These are phyloP conservation scores for Pseudozyma flocculosa DNA, from an alignment of 1,284 basidiomycete genomes.

Conservation along the genomic window DNA sequence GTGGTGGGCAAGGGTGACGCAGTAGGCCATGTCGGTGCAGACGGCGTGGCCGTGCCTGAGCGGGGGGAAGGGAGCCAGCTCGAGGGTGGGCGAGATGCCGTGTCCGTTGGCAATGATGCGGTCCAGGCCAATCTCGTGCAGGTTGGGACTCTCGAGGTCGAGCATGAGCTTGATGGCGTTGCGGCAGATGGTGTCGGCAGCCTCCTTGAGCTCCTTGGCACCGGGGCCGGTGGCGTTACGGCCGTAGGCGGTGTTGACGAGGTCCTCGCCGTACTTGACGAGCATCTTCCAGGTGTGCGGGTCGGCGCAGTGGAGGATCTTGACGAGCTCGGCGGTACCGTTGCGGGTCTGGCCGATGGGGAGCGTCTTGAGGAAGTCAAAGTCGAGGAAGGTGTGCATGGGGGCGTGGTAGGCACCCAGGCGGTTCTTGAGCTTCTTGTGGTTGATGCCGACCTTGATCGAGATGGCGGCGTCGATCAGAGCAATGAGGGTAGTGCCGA, in stretches of 20 bases:
- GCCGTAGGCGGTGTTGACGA: constrained; percentile 61
- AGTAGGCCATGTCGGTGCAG: constrained; percentile 62
- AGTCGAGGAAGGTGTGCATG: constrained; percentile 62
- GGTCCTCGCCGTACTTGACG: constrained; percentile 61
- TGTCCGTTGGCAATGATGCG: constrained; percentile 62
- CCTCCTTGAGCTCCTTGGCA: constrained; percentile 57
- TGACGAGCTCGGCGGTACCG: constrained; percentile 62
- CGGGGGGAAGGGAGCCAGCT: constrained; percentile 54
- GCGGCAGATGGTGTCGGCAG: constrained; percentile 59
- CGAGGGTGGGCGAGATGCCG: constrained; percentile 61
- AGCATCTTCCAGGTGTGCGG: constrained; percentile 60
- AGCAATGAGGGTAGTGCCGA: constrained; percentile 61
- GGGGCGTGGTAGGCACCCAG: constrained; percentile 61
- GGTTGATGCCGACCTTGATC: constrained; percentile 59
- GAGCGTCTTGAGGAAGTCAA: constrained; percentile 61
- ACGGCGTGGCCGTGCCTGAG: constrained; percentile 60
- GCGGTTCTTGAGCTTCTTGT: constrained; percentile 51
- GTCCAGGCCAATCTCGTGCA: constrained; percentile 62
- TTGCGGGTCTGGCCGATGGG: constrained; percentile 61
- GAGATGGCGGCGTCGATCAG: constrained; percentile 61
- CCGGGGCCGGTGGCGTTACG: constrained; percentile 56
- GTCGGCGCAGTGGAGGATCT: constrained; percentile 61
- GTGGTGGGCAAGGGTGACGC: constrained; percentile 60
- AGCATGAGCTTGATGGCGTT: constrained; percentile 61
- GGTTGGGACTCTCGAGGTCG: constrained; percentile 61